A percentile compares a stretch with the other conserved stretches of the same genome.
phyloP scores from a whole-genome alignment of 495 filamentous ascomycete genomes.

The Achaetomiella virescens region DNA sequence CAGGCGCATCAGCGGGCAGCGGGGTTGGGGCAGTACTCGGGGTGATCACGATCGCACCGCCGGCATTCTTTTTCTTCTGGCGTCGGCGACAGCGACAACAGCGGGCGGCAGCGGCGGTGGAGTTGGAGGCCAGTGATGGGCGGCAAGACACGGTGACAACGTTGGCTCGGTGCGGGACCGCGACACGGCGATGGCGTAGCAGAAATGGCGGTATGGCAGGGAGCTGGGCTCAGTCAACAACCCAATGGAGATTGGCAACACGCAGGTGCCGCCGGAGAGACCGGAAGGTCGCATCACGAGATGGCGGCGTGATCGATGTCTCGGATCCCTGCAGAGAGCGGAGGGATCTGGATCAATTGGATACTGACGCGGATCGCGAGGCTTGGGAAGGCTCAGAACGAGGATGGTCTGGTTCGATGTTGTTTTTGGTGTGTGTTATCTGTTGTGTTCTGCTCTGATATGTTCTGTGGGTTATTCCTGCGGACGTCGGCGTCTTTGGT shows the following conservation, averaged over 20 bases:
- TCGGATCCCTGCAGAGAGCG: no score
- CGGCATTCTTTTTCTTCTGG: not conserved
- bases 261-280: not conserved
- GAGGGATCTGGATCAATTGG: no score
- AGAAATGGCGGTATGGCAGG: not conserved
- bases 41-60: not conserved
- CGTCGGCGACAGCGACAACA: not conserved
- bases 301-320: not conserved
- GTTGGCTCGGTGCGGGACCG: not conserved
- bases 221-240: not conserved
- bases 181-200: not conserved
- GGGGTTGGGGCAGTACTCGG: not conserved
- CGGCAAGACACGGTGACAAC: not conserved
- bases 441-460: no score
- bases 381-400: no score
- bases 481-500: no score
- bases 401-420: no score
- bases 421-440: no score
- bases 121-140: not conserved
- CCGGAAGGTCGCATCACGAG: not conserved
- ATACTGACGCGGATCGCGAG: no score
- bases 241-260: not conserved
- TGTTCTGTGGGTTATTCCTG: no score
- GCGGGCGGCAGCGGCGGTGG: not conserved
- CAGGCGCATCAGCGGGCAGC: slow-evolving; percentile 6